Base-by-base conservation (phyloP, 2,329 filamentous ascomycete species). In the Fusarium illudens region DNA sequence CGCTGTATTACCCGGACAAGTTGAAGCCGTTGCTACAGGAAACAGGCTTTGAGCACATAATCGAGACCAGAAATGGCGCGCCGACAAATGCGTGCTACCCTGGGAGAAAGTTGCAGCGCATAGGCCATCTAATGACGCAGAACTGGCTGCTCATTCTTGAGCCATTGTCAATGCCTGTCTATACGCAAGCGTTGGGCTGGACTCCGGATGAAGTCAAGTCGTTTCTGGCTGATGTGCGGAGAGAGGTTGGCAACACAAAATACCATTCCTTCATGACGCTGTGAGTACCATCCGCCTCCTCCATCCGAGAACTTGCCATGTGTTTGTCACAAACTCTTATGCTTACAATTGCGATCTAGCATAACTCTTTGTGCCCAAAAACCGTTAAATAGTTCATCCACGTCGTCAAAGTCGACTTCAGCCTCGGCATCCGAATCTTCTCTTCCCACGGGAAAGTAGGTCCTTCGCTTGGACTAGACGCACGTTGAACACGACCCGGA, bases 201-300 rank as follows among this genome's bases (percentile, higher is more conserved):
- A 20, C 65, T 51, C 53, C 60, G 2, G 70, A 72, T 1, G 4
- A 72, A 46, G 62, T 72, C 0, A 67, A 62, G 30, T 32, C 44
- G 25, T 63, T 72, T 58, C 39, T 72, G 30, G 27, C 2, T 4
- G 65, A 72, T n/a, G 70, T 72, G 42, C 58, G 59, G 51, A 63
- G 44, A 49, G 70, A 72, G 48, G 61, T 72, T 65, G 55, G 33
- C 12, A 66, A 72, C 30, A 72, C 58, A 19, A 34, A 70, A 50
- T 72, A 72, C 29, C 70, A 72, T 54, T 72, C 70, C 17, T 72
- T 67, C 51, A 72, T 72, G 70, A 72, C 70, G 15, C 55, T 72
- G 70, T 72, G 29, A 67, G 70, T 65, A 46, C 33, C 1, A 51
- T 34, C 13, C n/a, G 4, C 9, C 42, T n/a, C 37, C 36, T 57